Conservation (phyloP, 805 yeast species). For the Kazachstania taianensis region DNA sequence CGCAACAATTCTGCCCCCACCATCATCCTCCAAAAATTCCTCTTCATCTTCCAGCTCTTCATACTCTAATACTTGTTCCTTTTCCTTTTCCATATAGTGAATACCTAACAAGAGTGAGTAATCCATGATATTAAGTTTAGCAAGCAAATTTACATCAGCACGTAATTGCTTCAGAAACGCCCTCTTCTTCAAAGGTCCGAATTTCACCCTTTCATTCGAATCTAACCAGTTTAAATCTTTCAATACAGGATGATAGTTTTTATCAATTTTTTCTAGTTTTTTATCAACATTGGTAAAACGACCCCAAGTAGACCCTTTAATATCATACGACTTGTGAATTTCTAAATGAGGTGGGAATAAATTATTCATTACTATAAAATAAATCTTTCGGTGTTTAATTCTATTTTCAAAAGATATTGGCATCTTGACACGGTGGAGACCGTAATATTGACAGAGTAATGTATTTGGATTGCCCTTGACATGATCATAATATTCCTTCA, state of each 20-base stretch:
- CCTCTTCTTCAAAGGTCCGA: conserved; percentile 62
- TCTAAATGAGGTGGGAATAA: conserved; percentile 89
- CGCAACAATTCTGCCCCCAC: neutral
- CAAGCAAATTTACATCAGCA: conserved; percentile 62
- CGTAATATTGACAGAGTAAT: conserved; percentile 88
- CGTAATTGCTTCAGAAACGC: conserved; percentile 59
- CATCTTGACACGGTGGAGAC: conserved; percentile 86
- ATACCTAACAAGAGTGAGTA: conserved; percentile 84
- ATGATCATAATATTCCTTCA: conserved; percentile 70
- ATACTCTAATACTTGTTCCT: conserved; percentile 22
- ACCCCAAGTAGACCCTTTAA: conserved; percentile 90
- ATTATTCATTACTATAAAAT: conserved; percentile 93
- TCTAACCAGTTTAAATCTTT: conserved; percentile 89
- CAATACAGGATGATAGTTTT: conserved; percentile 37
- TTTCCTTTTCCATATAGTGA: conserved; percentile 61
- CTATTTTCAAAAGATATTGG: conserved; percentile 42
- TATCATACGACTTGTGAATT: conserved; percentile 75
- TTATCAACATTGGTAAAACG: conserved; percentile 39
- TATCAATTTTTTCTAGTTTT: conserved; percentile 17
- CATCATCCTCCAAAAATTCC: conserved; percentile 1
- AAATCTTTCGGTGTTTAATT: conserved; percentile 56
- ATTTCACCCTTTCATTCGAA: conserved; percentile 46
- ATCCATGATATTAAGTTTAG: conserved; percentile 84
- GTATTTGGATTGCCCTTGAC: conserved; percentile 81
- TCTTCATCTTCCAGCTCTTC: conserved; percentile 17